Evolutionary conservation across 306 rosid species (phyloP), one percentile per base, ranked within the genome.

Genomic region (Pachyrhizus erosus): DNA sequence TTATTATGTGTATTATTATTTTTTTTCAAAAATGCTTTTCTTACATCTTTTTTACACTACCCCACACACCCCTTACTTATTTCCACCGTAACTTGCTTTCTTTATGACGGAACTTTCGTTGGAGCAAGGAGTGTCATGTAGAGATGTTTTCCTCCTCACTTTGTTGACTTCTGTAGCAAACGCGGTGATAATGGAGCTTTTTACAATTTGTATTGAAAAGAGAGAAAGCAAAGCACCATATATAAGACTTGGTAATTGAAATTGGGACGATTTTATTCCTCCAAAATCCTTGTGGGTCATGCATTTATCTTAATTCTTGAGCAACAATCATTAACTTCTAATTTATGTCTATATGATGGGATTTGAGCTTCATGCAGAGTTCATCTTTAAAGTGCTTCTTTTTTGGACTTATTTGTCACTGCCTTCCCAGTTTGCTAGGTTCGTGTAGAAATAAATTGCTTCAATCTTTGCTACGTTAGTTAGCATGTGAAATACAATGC

Each of bases 161-260:
- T 91, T 68, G 89, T 92, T 92, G 91, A 90, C 94, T 90, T 89
- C 43, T 79, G 89, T 79, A 84, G 87, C 90, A 66, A 84, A 84
- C 49, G 87, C 42, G 42, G 79, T 83, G 80, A 83, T 86, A 89
- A 84, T 90, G 68, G 85, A 83, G 85, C 86, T 88, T 83, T 83
- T 83, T 83, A 54, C 86, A 79, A 76, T 37, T 71, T 81, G 37
- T 74, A 54, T 82, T 75, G 75, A 77, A 83, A 81, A 45, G 57
- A 52, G 84, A 64, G 83, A 83, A 77, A 71, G 78, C 84, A 83
- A 77, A 71, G 78, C 84, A 69, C 18, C 58, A 85, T 33, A 79
- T 70, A 75, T 81, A 80, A 79, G 65, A 84, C 84, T 85, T 77
- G 58, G 79, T 74, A 78, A 79, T 68, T 84, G 82, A 87, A 79